Evolutionary conservation across 108 stramenopile species (phyloP), one percentile per base, ranked within the genome.

Genomic region (Pseudonitzschia multiseries): DNA sequence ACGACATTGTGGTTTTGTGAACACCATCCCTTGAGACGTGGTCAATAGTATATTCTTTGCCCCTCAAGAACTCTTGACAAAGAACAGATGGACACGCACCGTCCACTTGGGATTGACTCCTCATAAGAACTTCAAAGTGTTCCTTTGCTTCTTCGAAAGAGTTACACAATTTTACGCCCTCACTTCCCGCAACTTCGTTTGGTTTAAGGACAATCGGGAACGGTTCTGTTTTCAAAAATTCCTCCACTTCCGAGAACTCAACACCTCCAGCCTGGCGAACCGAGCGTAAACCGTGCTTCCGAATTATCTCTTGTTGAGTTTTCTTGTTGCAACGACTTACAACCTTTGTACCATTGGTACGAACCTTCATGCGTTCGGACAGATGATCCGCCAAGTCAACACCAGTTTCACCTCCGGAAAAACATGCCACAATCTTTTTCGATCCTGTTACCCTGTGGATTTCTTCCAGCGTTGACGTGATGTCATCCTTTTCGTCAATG

Each of bases 11-110:
- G 12, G 90, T 89, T 81, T 98, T 94, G 83, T 97, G 97, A 9
- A 86, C 87, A 22, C 95, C 96, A 81, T 96, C 75, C 22, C 86
- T 66, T 29, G 82, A 84, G 24, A 96, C 96, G 43, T 84, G 85
- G 71, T 96, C 97, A 44, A 96, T 82, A 32, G 95, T 94, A 70
- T 95, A 97, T 79, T 97, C 96, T 12, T 83, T 83, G n/a, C 94
- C 96, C 51, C 79, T 65, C 41, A 96, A 70, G 69, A 91, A 96
- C 71, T 97, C 97, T 76, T 96, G 93, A 48, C 94, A 90, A 28
- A 96, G 79, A 1, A 96, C 96, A 22, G 93, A 63, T 87, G 94
- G 77, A 36, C 87, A 80, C 2, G 36, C 36, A n/a, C n/a, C n/a
- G n/a, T n/a, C n/a, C n/a, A n/a, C n/a, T n/a, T n/a, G n/a, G n/a